Conservation (phyloP, 2,329 filamentous ascomycete species). For the Colletotrichum navitas region DNA sequence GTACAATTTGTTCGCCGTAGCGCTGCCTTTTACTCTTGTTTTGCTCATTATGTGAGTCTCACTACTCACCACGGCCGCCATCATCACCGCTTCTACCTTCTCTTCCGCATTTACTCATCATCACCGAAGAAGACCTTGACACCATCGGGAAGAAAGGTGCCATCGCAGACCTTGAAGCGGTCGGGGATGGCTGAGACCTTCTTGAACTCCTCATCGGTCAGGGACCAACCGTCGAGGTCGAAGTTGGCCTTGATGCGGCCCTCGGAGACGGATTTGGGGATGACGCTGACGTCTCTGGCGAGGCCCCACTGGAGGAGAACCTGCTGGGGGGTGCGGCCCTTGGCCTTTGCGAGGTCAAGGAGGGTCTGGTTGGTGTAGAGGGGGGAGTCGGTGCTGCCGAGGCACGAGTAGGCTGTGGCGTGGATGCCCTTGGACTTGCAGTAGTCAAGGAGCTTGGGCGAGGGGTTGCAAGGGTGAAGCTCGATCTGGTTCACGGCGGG, state of each 20-base stretch:
- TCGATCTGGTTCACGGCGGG: slow-evolving; percentile 86
- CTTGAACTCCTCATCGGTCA: slow-evolving; percentile 79
- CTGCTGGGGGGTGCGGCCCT: slow-evolving; percentile 80
- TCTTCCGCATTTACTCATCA: slow-evolving; percentile 70
- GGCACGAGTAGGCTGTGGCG: slow-evolving; percentile 79
- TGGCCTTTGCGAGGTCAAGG: slow-evolving; percentile 71
- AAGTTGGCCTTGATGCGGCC: slow-evolving; percentile 82
- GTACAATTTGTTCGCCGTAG: slow-evolving; percentile 20
- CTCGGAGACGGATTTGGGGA: slow-evolving; percentile 85
- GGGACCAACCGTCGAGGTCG: slow-evolving; percentile 78
- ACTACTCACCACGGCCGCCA: slow-evolving; percentile 15
- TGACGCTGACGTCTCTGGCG: slow-evolving; percentile 84
- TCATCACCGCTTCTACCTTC: background rate
- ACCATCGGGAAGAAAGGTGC: slow-evolving; percentile 73
- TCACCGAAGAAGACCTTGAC: slow-evolving; percentile 87
- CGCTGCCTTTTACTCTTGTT: slow-evolving; percentile 27
- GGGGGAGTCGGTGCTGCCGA: slow-evolving; percentile 78
- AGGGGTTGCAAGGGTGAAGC: slow-evolving; percentile 84
- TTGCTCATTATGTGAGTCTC: slow-evolving; percentile 36
- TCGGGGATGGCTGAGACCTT: slow-evolving; percentile 76
- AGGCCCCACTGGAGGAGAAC: slow-evolving; percentile 85
- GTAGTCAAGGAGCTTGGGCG: slow-evolving; percentile 82
- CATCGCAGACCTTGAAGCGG: slow-evolving; percentile 86
- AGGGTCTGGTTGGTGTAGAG: slow-evolving; percentile 76
- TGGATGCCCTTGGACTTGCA: slow-evolving; percentile 81